Conservation (phyloP, 345 rosid genomes). For the Murraya paniculata region DNA sequence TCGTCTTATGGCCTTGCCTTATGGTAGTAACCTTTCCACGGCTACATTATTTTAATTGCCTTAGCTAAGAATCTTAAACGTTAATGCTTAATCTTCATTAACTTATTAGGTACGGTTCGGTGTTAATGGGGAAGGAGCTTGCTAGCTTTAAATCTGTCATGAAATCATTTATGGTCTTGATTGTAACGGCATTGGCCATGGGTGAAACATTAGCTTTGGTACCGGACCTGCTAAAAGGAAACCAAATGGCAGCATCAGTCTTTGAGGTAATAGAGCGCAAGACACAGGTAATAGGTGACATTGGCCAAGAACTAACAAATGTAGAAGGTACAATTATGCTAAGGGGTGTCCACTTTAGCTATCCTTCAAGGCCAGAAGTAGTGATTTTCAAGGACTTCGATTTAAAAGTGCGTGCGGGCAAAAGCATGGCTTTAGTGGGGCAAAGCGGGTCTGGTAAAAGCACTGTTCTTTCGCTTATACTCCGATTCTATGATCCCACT, state of each 20-base stretch:
- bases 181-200: conserved; percentile 94
- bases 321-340: conserved; percentile 81
- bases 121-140: conserved; percentile 79
- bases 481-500: conserved; percentile 86
- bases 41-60: not conserved
- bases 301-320: conserved; percentile 54
- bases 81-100: conserved; percentile 5
- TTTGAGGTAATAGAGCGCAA: conserved; percentile 79
- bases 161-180: conserved; percentile 95
- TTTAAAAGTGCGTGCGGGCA: conserved; percentile 62
- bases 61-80: not conserved
- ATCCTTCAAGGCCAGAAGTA: conserved; percentile 88
- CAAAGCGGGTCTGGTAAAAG: conserved; percentile 99
- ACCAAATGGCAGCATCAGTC: conserved; percentile 91
- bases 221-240: conserved; percentile 89
- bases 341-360: conserved; percentile 64
- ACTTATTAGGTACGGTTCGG: conserved; percentile 79
- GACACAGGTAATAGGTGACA: conserved; percentile 61
- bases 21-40: conserved; percentile 45
- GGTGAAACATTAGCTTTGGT: conserved; percentile 89
- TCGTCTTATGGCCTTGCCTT: conserved; percentile 94
- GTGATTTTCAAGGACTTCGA: conserved; percentile 67
- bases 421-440: conserved; percentile 90
- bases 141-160: conserved; percentile 77
- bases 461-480: conserved; percentile 79